A percentile compares a stretch with the other conserved stretches of the same genome.
Conservation (phyloP, 208 protist genomes). For the Trypanosoma vivax region DNA sequence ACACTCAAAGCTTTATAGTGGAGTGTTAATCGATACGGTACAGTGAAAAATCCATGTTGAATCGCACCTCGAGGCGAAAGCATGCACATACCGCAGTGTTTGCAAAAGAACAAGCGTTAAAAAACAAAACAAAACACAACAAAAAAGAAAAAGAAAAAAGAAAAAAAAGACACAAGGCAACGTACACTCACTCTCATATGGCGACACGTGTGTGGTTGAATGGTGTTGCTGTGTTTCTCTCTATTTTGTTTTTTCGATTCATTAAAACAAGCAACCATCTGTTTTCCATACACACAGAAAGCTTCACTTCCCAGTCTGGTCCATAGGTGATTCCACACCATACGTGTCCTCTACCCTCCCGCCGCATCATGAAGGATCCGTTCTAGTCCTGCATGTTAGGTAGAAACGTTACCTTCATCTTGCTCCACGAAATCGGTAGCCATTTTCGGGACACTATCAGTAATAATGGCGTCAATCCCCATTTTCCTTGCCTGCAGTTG, state of each 20-base stretch:
- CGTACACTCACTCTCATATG: slow-evolving; percentile 7
- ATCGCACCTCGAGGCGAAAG: too few species aligned
- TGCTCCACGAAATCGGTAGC: neutral
- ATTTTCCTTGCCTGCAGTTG: slow-evolving; percentile 45
- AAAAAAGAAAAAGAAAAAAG: slow-evolving; percentile 7
- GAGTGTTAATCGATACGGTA: too few species aligned
- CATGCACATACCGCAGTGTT: too few species aligned
- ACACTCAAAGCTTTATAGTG: too few species aligned
- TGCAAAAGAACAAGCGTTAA: too few species aligned
- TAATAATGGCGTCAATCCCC: slow-evolving; percentile 66
- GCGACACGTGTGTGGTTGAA: too few species aligned
- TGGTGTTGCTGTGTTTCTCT: slow-evolving; percentile 4
- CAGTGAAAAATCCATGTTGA: too few species aligned
- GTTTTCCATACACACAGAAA: neutral
- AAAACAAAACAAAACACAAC: too few species aligned
- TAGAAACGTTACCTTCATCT: neutral
- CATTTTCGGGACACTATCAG: slow-evolving; percentile 55
- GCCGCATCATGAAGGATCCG: too few species aligned
- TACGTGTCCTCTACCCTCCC: too few species aligned
- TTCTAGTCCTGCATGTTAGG: neutral
- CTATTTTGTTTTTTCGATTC: slow-evolving; percentile 4
- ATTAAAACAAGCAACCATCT: neutral
- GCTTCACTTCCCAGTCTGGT: neutral
- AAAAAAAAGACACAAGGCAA: neutral
- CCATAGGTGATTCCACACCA: too few species aligned